Base-by-base conservation (phyloP, 306 rosid species). In the Cucumis hystrix region DNA sequence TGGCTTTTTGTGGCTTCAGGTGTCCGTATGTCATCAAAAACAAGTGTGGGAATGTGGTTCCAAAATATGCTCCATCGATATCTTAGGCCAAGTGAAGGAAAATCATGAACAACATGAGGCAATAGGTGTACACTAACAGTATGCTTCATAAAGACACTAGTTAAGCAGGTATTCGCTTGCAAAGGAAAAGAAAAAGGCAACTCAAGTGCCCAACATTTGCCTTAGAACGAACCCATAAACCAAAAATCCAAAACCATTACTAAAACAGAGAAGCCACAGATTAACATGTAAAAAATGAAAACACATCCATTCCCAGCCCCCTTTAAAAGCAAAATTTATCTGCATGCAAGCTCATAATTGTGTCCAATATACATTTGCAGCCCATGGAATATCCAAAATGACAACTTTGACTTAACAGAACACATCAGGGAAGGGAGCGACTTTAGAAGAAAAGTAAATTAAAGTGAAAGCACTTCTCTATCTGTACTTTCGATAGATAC, bases 1-100 rank as follows among this genome's bases (percentile, higher is more conserved):
- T 76, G 0, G 89, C 88, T 83, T 90, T 92, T 78, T 87, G 96
- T 18, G 97, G 93, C 89, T 86, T 92, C 76, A 90, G 84, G 83
- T 90, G 86, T 76, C 93, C 97, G 17, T 90, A 90, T 13, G 96
- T 82, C 97, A 92, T 90, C 86, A 90, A 83, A 82, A 90, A 90
- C 54, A 92, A 83, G 86, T 90, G 95, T 1, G 97, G 96, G 68
- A 88, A 92, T 43, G 97, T 92, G 39, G 93, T 85, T 80, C 97
- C 97, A 23, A 92, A 92, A 87, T 92, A 92, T 1, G 96, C 97
- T 84, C 97, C 97, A 80, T 92, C 97, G 58, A 87, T 92, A 75
- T 90, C 97, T 92, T 82, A 59, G 78, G 33, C 54, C 23, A 71
- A 43, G 85, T 89, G 64, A 80, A 90, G 87, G 87, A 78, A 80